Evolutionary conservation across 805 yeast species (phyloP).

Genomic region (Pichia gijzeniarum): DNA sequence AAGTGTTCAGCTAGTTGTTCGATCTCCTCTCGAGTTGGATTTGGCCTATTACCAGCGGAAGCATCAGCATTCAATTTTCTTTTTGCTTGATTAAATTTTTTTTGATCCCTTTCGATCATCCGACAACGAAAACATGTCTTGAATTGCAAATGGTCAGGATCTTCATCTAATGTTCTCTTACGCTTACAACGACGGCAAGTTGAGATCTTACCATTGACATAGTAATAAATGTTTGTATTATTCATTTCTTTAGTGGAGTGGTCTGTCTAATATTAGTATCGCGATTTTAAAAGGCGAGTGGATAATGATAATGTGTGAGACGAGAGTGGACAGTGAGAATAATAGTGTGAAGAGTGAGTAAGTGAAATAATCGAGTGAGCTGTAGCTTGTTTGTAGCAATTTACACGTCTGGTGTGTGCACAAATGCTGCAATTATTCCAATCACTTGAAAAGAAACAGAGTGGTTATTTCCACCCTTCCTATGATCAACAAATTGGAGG

Average conservation of each 20-base stretch:
- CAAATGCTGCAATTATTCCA: neutral
- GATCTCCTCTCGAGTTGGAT: slow-evolving; percentile 16
- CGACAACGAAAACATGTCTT: slow-evolving; percentile 56
- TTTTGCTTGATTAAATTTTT: slow-evolving; percentile 25
- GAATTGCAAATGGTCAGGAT: slow-evolving; percentile 49
- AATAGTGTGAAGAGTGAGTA: neutral
- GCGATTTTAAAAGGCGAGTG: slow-evolving; percentile 4
- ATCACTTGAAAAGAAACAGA: neutral
- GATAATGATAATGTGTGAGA: neutral
- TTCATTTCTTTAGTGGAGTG: neutral
- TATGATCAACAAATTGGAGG: slow-evolving; percentile 5
- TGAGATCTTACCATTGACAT: slow-evolving; percentile 30
- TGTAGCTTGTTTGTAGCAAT: too few species aligned
- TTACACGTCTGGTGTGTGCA: neutral
- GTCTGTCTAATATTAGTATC: neutral
- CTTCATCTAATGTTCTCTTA: slow-evolving; percentile 49
- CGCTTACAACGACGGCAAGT: slow-evolving; percentile 53
- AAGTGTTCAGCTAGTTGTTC: slow-evolving; percentile 16
- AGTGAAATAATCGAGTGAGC: neutral
- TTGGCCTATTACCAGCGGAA: slow-evolving; percentile 14
- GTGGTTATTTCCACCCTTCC: neutral
- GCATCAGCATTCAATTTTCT: slow-evolving; percentile 19
- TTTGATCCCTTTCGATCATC: slow-evolving; percentile 43
- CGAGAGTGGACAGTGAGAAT: neutral
- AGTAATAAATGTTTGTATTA: slow-evolving; percentile 15